A percentile compares a stretch with the other conserved stretches of the same genome.
Evolutionary conservation across 2,329 filamentous ascomycete genomes (phyloP).

Genomic region (Hypoxylon sp.): DNA sequence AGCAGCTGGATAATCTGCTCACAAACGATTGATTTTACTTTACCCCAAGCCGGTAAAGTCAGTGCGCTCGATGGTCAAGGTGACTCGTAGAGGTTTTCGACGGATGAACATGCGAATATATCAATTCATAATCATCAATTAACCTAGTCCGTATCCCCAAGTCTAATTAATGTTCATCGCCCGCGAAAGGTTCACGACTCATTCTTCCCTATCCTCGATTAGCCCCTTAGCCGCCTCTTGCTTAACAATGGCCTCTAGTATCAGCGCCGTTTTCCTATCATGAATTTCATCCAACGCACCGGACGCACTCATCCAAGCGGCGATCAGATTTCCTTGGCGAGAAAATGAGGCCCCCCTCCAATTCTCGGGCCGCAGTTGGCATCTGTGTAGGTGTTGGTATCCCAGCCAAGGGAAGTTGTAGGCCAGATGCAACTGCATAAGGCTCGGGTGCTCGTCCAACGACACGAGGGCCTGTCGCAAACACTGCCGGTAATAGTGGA

Average conservation of each 20-base stretch:
- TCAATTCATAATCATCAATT: background rate
- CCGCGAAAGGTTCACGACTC: background rate
- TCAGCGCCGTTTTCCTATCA: constrained; percentile 35
- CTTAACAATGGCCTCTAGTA: constrained; percentile 38
- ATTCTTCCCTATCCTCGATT: constrained; percentile 23
- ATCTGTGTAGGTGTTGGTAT: constrained; percentile 24
- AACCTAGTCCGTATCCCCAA: background rate
- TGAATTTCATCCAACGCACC: constrained; percentile 44
- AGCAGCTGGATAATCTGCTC: background rate
- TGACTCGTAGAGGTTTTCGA: background rate
- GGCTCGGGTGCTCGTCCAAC: constrained; percentile 41
- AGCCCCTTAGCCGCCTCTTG: constrained; percentile 41
- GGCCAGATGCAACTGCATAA: constrained; percentile 43
- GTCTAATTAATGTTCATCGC: background rate
- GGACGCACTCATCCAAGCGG: constrained; percentile 45
- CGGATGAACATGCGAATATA: background rate
- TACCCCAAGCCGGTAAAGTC: background rate
- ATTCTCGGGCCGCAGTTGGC: constrained; percentile 29
- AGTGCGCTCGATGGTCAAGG: background rate
- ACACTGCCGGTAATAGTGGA: constrained; percentile 43
- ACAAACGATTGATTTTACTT: background rate
- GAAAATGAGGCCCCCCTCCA: constrained; percentile 32
- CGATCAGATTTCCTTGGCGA: constrained; percentile 44
- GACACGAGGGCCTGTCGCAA: constrained; percentile 37
- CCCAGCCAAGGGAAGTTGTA: constrained; percentile 45